Conservation (phyloP, 2,329 filamentous ascomycete species). For the Scedosporium aurantiacum region DNA sequence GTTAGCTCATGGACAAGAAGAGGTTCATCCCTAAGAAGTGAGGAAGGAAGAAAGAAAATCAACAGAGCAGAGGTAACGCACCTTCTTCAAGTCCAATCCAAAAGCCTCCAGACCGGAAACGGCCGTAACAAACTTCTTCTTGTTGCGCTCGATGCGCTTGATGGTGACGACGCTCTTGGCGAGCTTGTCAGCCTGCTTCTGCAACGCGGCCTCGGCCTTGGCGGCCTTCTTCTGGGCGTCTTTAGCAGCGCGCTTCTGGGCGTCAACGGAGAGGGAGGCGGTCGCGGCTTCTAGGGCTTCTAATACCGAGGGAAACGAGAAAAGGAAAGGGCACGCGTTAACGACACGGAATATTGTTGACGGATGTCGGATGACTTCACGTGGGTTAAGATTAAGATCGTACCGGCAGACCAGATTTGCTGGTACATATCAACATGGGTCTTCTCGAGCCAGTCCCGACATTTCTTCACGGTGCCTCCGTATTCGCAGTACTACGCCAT, state of each 20-base stretch:
- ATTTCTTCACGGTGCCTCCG: conserved; percentile 91
- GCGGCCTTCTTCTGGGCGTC: conserved; percentile 95
- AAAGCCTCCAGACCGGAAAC: conserved; percentile 86
- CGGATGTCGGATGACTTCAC: too few relatives aligned
- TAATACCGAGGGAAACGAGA: conserved; percentile 19
- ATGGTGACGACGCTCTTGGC: conserved; percentile 76
- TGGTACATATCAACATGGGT: conserved; percentile 64
- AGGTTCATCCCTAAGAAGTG: background rate
- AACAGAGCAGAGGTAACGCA: conserved; percentile 11
- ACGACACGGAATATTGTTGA: too few relatives aligned
- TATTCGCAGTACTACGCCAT: conserved; percentile 87
- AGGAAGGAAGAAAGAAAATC: background rate
- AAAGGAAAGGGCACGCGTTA: background rate
- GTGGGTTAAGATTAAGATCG: conserved; percentile 11
- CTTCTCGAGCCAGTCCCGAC: conserved; percentile 85
- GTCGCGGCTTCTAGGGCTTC: conserved; percentile 78
- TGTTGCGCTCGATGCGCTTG: conserved; percentile 96
- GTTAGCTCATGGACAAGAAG: background rate
- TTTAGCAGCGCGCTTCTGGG: conserved; percentile 88
- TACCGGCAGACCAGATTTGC: conserved; percentile 78
- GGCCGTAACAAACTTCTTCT: conserved; percentile 91
- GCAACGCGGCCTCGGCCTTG: conserved; percentile 80
- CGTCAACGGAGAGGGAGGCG: conserved; percentile 75
- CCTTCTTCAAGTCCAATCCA: conserved; percentile 86
- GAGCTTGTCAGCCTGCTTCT: conserved; percentile 71